phyloP scores from a whole-genome alignment of 768 basidiomycete genomes.

The Rhizopogon vulgaris region DNA sequence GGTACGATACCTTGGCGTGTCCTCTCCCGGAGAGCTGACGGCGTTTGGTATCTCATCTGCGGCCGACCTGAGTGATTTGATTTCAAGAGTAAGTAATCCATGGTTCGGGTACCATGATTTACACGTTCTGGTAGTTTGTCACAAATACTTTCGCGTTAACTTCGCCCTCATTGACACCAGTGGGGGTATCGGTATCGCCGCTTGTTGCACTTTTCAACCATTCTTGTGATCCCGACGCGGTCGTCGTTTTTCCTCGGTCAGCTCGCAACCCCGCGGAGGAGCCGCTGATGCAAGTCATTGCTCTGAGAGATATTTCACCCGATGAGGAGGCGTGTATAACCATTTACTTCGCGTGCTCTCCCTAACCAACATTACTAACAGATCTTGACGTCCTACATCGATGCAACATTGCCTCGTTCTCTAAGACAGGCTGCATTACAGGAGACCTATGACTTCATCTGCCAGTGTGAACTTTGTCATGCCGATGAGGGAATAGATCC shows the following conservation, averaged over 20 bases:
- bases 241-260: constrained; percentile 79
- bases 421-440: constrained; percentile 51
- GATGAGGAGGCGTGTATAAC: constrained; percentile 60
- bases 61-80: constrained; percentile 60
- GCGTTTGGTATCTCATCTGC: constrained; percentile 51
- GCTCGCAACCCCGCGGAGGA: constrained; percentile 34
- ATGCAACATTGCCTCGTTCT: constrained; percentile 62
- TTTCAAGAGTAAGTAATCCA: constrained; percentile 54
- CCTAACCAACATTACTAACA: constrained; percentile 20
- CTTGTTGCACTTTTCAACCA: constrained; percentile 80
- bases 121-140: constrained; percentile 52
- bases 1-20: constrained; percentile 61
- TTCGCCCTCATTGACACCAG: constrained; percentile 66
- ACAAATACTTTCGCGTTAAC: constrained; percentile 90
- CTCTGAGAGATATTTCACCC: constrained; percentile 53
- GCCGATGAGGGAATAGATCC: constrained; percentile 40
- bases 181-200: constrained; percentile 84
- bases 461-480: constrained; percentile 58
- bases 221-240: constrained; percentile 83
- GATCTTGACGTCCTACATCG: constrained; percentile 83
- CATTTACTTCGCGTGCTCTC: neutral
- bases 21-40: constrained; percentile 52
- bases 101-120: neutral
- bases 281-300: constrained; percentile 67
- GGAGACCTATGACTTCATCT: constrained; percentile 77